A percentile compares a stretch with the other conserved stretches of the same genome.
phyloP scores from a whole-genome alignment of 345 rosid species.

The Hibiscus tridactylites region DNA sequence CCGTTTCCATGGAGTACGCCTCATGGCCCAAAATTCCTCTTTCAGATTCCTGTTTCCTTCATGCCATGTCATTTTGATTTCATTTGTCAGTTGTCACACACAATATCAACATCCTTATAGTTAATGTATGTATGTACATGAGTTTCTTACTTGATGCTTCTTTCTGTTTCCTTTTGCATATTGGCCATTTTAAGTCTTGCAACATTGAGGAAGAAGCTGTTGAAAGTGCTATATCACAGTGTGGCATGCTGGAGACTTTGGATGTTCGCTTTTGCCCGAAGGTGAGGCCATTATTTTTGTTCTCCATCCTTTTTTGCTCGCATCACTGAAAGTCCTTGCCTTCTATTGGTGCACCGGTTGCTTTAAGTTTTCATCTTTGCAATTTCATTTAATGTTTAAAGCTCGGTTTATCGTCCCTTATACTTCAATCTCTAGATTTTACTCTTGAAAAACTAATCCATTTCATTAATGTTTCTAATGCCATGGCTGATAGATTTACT shows the following conservation, averaged over 20 bases:
- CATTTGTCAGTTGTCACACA: too few relatives aligned
- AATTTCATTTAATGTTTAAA: neutral
- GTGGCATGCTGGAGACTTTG: conserved; percentile 80
- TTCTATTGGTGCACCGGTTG: neutral
- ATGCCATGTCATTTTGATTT: too few relatives aligned
- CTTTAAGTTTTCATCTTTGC: neutral
- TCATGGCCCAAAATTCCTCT: neutral
- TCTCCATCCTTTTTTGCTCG: neutral
- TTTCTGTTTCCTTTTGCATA: neutral
- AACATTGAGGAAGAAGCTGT: conserved; percentile 66
- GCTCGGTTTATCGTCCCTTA: neutral
- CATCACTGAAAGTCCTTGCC: neutral
- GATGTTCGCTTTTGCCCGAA: conserved; percentile 92
- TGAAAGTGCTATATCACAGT: conserved; percentile 66
- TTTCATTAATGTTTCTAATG: too few relatives aligned
- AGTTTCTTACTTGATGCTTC: neutral
- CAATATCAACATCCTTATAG: neutral
- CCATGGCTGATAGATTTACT: neutral
- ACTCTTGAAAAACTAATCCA: too few relatives aligned
- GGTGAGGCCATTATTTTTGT: conserved; percentile 33
- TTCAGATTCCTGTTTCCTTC: too few relatives aligned
- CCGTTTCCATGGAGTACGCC: neutral
- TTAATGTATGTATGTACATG: neutral
- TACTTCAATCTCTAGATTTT: neutral
- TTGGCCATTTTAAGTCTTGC: conserved; percentile 41